Evolutionary conservation across 805 yeast species (phyloP).

Genomic region (Candida verbasci): DNA sequence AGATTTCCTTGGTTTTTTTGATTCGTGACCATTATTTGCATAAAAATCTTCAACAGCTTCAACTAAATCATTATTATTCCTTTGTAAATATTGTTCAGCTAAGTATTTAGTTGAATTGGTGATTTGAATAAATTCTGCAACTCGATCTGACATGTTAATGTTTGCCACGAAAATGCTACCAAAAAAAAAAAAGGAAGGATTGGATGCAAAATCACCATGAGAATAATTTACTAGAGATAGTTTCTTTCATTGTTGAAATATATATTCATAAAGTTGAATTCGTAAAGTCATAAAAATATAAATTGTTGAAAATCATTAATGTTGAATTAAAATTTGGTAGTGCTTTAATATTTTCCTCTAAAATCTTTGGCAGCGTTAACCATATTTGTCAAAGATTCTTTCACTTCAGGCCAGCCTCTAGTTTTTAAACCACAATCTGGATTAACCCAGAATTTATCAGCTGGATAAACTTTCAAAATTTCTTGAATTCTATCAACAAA

Average conservation of each 20-base stretch:
- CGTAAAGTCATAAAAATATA: constrained; percentile 8
- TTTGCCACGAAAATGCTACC: not conserved
- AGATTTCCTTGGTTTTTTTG: not conserved
- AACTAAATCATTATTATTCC: constrained; percentile 33
- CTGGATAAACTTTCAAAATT: constrained; percentile 95
- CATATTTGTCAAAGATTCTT: constrained; percentile 94
- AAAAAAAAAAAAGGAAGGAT: too few species aligned
- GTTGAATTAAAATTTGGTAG: constrained; percentile 46
- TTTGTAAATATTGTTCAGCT: constrained; percentile 36
- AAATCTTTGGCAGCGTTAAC: constrained; percentile 97
- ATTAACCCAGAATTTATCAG: constrained; percentile 99
- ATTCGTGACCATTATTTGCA: constrained; percentile 13
- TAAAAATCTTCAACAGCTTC: constrained; percentile 40
- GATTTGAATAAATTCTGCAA: constrained; percentile 33
- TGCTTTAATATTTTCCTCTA: constrained; percentile 44
- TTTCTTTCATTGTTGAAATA: too few species aligned
- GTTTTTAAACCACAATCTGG: constrained; percentile 99
- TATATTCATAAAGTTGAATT: not conserved
- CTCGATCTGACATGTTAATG: constrained; percentile 17
- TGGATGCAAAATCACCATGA: too few species aligned
- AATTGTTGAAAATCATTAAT: constrained; percentile 35
- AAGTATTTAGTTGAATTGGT: constrained; percentile 30
- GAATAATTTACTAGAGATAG: too few species aligned
- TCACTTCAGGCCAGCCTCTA: constrained; percentile 99
- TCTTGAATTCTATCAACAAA: constrained; percentile 90